Percentiles rank a stretch among this genome's conserved stretches.
Conservation (phyloP, 139 green algal genomes). For the Microglena sp. region DNA sequence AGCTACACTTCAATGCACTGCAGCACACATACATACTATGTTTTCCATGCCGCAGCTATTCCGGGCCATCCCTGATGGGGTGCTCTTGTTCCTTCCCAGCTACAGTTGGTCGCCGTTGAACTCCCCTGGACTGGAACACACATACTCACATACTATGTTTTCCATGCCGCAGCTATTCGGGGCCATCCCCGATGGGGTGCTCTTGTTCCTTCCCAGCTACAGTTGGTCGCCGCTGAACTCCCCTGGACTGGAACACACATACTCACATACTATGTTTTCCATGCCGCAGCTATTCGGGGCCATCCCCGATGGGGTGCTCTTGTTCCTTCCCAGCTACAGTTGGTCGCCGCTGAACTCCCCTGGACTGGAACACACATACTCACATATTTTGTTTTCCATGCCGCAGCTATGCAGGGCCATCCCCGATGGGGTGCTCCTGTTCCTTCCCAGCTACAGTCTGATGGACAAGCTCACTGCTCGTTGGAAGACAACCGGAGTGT, state of each 20-base stretch:
- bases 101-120: too few species aligned
- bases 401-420: conserved; percentile 35
- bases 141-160: too few species aligned
- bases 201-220: conserved; percentile 90
- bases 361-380: too few species aligned
- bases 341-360: too few species aligned
- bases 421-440: conserved; percentile 87
- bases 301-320: conserved; percentile 81
- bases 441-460: conserved; percentile 80
- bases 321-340: conserved; percentile 85
- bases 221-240: too few species aligned
- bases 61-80: conserved; percentile 63
- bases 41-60: too few species aligned
- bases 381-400: too few species aligned
- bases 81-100: conserved; percentile 87
- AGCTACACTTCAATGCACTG: too few species aligned
- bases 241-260: too few species aligned
- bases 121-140: too few species aligned
- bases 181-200: conserved; percentile 75
- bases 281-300: conserved; percentile 35
- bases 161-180: conserved; percentile 34
- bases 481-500: conserved; percentile 65
- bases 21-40: too few species aligned
- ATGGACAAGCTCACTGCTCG: conserved; percentile 62
- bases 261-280: too few species aligned